Percentiles rank a stretch among this genome's conserved stretches.
Evolutionary conservation across 208 protist species (phyloP).

Genomic region (Wallacemonas sp.): DNA sequence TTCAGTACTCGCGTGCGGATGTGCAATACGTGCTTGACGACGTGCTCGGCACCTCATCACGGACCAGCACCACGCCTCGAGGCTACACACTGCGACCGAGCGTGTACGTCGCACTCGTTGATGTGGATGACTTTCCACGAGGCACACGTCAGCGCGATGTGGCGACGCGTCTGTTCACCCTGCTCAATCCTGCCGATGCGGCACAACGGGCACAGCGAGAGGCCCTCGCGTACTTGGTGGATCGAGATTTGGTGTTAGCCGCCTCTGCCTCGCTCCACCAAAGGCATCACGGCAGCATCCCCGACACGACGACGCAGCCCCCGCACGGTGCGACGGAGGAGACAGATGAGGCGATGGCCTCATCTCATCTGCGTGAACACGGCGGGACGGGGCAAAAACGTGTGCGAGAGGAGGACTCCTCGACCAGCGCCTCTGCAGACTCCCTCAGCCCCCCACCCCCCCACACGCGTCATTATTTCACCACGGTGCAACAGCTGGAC

Average conservation of each 20-base stretch:
- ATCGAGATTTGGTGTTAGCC: constrained; percentile 4
- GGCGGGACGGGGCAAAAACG: background rate
- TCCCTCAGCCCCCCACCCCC: background rate
- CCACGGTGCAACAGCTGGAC: constrained; percentile 4
- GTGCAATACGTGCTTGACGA: constrained; percentile 10
- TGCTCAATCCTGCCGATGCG: background rate
- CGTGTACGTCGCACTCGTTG: background rate
- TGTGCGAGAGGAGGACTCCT: background rate
- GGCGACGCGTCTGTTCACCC: background rate
- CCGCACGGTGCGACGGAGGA: background rate
- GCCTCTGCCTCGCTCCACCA: background rate
- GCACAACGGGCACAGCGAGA: constrained; percentile 8
- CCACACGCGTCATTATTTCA: background rate
- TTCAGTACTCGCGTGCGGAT: background rate
- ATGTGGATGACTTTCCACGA: constrained; percentile 6
- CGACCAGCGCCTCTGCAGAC: background rate
- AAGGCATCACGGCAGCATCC: background rate
- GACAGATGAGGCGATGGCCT: background rate
- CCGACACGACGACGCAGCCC: background rate
- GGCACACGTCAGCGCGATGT: constrained; percentile 3
- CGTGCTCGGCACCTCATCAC: background rate
- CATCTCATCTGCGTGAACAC: background rate
- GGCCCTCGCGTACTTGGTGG: constrained; percentile 5
- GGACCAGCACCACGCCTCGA: background rate
- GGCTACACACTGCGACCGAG: background rate